Base-by-base conservation (phyloP, 2,329 filamentous ascomycete genomes). In the Ophiostoma montium region DNA sequence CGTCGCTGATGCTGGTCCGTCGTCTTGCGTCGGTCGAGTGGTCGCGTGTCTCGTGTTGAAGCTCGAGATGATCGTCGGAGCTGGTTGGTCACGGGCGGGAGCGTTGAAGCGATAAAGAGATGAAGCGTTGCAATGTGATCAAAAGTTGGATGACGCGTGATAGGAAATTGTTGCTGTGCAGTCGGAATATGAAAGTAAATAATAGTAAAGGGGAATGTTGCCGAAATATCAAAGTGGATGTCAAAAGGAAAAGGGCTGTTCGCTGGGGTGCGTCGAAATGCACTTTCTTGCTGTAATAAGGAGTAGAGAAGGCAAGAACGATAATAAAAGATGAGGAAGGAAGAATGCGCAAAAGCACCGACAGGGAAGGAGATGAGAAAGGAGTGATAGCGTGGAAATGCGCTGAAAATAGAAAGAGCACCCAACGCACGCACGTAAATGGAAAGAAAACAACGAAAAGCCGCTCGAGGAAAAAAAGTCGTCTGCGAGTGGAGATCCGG, bases 361-460 rank as follows among this genome's bases (percentile, higher is more conserved):
- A 27, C 23, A 27, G 23, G 23, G 23, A 27, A 27, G 10, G 15
- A 36, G 44, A 31, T 23, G 27, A 21, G 11, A 38, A 46, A 32
- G 35, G 35, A 32, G 23, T 18, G 21, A 47, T 10, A 27, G 36
- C 41, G 12, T 16, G 21, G 35, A 31, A 32, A 27, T 23, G 35
- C n/a, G 33, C 43, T 27, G 44, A 33, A 43, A 51, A 48, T 42
- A 31, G 46, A 51, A 45, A 49, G 47, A 36, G 23, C 41, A 47
- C 44, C 42, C 43, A 13, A 50, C 18, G n/a, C 27, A 23, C 36
- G 36, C n/a, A 23, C 23, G 23, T 8, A 42, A 38, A 38, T 10
- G 35, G 35, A 39, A 44, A 33, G 36, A 46, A 39, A 36, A 42
- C n/a, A n/a, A 42, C 16, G 35, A 30, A 41, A 46, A 31, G 23